Evolutionary conservation across 164 flowering plant species (phyloP).

Genomic region (Vitis rupestris): DNA sequence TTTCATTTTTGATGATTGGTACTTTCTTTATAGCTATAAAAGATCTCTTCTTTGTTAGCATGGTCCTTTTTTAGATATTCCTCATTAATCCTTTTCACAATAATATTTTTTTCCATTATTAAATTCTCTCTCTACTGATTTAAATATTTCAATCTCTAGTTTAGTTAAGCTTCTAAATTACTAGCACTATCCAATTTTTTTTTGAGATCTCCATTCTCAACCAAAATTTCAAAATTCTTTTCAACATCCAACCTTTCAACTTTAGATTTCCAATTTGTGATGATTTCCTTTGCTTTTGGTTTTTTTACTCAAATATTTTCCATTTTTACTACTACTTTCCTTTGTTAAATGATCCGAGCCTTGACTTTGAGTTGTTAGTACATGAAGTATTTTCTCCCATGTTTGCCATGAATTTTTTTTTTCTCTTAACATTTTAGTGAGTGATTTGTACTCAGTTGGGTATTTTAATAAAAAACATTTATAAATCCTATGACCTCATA

Average conservation of each 20-base stretch:
- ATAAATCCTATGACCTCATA: too few species aligned
- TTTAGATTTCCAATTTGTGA: constrained; percentile 37
- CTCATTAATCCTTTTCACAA: constrained; percentile 32
- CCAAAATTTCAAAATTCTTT: constrained; percentile 24
- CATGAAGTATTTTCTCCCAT: constrained; percentile 26
- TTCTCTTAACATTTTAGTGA: constrained; percentile 32
- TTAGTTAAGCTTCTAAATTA: constrained; percentile 34
- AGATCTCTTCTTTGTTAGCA: too few species aligned
- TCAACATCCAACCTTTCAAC: constrained; percentile 29
- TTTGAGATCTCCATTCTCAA: constrained; percentile 34
- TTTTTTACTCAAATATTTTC: constrained; percentile 30
- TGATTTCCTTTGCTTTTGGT: constrained; percentile 36
- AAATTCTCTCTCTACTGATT: constrained; percentile 36
- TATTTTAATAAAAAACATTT: too few species aligned
- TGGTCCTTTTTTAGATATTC: constrained; percentile 1
- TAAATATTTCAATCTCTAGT: constrained; percentile 37
- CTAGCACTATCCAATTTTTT: constrained; percentile 29
- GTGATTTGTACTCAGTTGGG: not conserved
- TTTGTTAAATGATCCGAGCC: constrained; percentile 41
- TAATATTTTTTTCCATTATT: constrained; percentile 25
- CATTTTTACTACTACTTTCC: constrained; percentile 30
- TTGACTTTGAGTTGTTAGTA: constrained; percentile 45
- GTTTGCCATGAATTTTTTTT: constrained; percentile 31
- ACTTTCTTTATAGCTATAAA: too few species aligned
- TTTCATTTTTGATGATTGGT: too few species aligned